Evolutionary conservation across 2,329 filamentous ascomycete species (phyloP), one percentile per base, ranked within the genome.

Genomic region (Dendrostoma leiphaemia): DNA sequence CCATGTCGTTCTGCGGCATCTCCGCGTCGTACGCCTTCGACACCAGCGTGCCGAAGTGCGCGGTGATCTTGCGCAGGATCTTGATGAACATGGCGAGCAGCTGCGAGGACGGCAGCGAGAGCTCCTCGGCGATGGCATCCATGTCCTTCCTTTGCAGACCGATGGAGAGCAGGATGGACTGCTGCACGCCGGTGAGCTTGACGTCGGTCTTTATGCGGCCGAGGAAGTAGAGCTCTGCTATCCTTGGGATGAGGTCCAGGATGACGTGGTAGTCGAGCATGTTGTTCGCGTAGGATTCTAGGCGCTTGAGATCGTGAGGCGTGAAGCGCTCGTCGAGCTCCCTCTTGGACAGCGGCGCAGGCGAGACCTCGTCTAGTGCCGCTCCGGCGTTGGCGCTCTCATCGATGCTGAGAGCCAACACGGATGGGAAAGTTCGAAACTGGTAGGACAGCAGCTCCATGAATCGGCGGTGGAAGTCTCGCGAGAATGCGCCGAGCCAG

Each of bases 231-330:
- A 96, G 81, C 23, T 80, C 79, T 1, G 94, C 88, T 59, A 99
- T 85, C 1, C 80, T 82, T 0, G 94, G 94, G 53, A 99, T 80
- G 65, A 99, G 83, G 68, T 99, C 95, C 26, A 97, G 81, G 52
- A 99, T 94, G 62, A 97, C 92, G 67, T 97, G 95, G 75, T 97
- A 96, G 71, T 99, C 95, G 38, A 99, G 84, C 81, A 97, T 89
- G 72, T 96, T 96, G 72, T 95, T 96, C 15, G 94, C 90, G 65
- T 99, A 99, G 40, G 89, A 92, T 67, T 97, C 93, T 3, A 99
- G 79, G 26, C 94, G 87, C 76, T 97, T 97, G 59, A 97, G 82
- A 69, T 99, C 94, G 68, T 94, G 97, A 0, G 94, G 92, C 3
- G 90, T 91, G 69, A 99, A 82, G 2, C 87, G 71, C 15, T 78